Evolutionary conservation across 257 asterid species (phyloP).

Genomic region (Petrea volubilis): DNA sequence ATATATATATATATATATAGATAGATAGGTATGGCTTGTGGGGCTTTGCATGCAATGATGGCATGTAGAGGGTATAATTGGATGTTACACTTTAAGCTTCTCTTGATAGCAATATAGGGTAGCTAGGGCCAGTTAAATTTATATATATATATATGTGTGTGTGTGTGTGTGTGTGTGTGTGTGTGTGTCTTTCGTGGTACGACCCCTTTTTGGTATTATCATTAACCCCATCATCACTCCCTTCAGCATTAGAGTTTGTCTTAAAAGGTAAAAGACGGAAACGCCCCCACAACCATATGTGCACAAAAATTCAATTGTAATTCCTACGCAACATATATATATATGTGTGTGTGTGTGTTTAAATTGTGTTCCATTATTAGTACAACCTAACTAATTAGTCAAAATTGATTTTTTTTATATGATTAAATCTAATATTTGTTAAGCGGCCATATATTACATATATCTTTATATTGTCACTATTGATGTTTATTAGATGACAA

Average conservation of each 20-base stretch:
- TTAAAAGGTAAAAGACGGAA: neutral
- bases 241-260: conserved; percentile 4
- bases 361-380: too few species aligned
- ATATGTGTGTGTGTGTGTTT: too few species aligned
- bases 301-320: too few species aligned
- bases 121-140: conserved; percentile 32
- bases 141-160: conserved; percentile 17
- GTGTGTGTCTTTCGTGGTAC: conserved; percentile 35
- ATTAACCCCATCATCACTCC: conserved; percentile 10
- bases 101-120: conserved; percentile 8
- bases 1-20: neutral
- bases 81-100: conserved; percentile 32
- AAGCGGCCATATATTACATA: too few species aligned
- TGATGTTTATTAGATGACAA: too few species aligned
- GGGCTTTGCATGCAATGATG: conserved; percentile 34
- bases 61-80: neutral
- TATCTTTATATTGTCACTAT: too few species aligned
- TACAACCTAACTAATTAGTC: too few species aligned
- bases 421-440: too few species aligned
- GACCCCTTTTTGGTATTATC: conserved; percentile 37
- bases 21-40: neutral
- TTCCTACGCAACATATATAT: neutral
- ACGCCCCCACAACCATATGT: neutral
- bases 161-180: conserved; percentile 22
- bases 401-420: too few species aligned